Conservation (phyloP, 1,284 basidiomycete genomes). For the Irpex lacteus region DNA sequence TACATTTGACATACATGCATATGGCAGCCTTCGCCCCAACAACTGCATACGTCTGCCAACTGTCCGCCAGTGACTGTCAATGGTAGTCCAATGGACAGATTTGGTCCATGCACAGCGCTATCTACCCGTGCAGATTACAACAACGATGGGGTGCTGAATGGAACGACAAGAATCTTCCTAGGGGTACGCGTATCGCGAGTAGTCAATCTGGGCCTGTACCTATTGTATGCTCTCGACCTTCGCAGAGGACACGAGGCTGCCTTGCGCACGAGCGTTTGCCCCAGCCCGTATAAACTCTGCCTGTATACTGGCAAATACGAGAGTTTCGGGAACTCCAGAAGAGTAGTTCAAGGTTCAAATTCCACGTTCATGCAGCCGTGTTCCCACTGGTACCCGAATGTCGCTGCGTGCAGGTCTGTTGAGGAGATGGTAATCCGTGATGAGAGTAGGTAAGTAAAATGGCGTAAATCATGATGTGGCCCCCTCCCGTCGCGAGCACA, state of each 20-base stretch:
- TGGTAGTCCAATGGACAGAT: not conserved
- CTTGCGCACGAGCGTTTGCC: not conserved
- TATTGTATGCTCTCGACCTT: not conserved
- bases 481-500: not conserved
- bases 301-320: too few species aligned
- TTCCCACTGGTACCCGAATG: not conserved
- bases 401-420: not conserved
- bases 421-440: not conserved
- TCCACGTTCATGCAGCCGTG: not conserved
- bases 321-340: too few species aligned
- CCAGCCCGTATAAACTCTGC: too few species aligned
- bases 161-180: not conserved
- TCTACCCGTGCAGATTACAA: conserved; percentile 4
- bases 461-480: not conserved
- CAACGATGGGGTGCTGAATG: conserved; percentile 7
- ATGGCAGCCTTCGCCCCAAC: too few species aligned
- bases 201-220: conserved; percentile 9
- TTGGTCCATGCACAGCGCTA: not conserved
- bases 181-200: conserved; percentile 6
- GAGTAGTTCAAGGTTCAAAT: not conserved
- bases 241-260: not conserved
- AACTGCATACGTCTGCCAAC: too few species aligned
- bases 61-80: too few species aligned
- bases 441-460: not conserved
- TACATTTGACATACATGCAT: too few species aligned